phyloP scores from a whole-genome alignment of 148 eudicot species.

The Pharnaceum exiguum region DNA sequence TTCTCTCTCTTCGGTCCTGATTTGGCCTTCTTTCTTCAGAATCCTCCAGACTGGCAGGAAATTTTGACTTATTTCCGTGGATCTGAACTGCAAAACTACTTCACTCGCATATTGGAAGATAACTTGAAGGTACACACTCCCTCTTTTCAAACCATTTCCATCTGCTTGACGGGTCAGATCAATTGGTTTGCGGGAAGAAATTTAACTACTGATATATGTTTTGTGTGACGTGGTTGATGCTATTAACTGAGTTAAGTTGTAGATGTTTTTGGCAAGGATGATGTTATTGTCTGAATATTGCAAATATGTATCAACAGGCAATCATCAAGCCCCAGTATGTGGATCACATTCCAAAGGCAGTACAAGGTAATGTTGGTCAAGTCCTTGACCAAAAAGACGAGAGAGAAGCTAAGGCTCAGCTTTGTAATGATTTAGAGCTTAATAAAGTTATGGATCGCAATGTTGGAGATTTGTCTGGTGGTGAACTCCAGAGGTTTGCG shows the following conservation, averaged over 20 bases:
- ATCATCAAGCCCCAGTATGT: constrained; percentile 95
- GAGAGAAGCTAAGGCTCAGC: constrained; percentile 61
- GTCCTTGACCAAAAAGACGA: constrained; percentile 84
- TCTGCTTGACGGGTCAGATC: not conserved
- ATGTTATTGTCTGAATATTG: not conserved
- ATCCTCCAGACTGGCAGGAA: constrained; percentile 96
- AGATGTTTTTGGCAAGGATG: not conserved
- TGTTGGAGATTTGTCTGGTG: constrained; percentile 91
- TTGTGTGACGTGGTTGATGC: not conserved
- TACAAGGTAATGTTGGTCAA: constrained; percentile 81
- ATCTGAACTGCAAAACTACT: constrained; percentile 85
- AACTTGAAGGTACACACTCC: constrained; percentile 61
- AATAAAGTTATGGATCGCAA: constrained; percentile 86
- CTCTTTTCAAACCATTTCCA: not conserved
- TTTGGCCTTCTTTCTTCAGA: constrained; percentile 39
- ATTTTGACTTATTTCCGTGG: constrained; percentile 82
- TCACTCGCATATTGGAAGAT: constrained; percentile 88
- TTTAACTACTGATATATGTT: not conserved
- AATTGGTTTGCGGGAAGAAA: no score
- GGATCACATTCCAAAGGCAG: constrained; percentile 92
- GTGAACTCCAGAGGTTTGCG: constrained; percentile 94
- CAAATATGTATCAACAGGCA: constrained; percentile 38
- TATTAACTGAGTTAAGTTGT: not conserved
- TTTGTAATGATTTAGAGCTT: constrained; percentile 70
- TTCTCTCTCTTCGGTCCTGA: constrained; percentile 4